Base-by-base conservation (phyloP, 768 basidiomycete genomes). In the Mycena polygramma region DNA sequence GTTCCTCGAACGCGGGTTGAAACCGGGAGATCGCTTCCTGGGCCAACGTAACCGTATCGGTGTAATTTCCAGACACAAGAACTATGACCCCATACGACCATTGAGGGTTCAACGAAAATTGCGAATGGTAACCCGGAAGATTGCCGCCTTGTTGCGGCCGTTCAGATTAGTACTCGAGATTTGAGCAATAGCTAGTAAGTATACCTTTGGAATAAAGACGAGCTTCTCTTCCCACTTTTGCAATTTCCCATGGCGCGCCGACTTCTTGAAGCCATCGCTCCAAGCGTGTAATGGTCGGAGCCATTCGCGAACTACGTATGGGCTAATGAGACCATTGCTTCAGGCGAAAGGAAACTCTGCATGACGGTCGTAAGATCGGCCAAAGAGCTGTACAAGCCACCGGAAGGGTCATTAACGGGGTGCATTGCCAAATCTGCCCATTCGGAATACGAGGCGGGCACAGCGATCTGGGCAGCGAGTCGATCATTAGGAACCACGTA, bases 381-480 rank as follows among this genome's bases (percentile, higher is more conserved):
- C 14, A 89, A 77, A 0, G 87, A 88, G 68, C 83, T 82, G 72
- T 85, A 86, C 69, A 90, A 88, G 2, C 87, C 88, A 3, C 83
- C 88, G 3, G 84, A 74, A 4, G 87, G 80, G 66, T 87, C 86
- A 69, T 75, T 75, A 0, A 80, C 74, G 57, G 84, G 83, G 20
- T 75, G 66, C 66, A 87, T 81, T 59, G 81, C 79, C 15, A 75
- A 73, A 62, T 87, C 85, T 2, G 83, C 82, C 70, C 79, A 80
- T 24, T 74, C 71, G 14, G 84, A 74, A 63, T 79, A 67, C 3
- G 81, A 53, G 6, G 81, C 79, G 7, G 86, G 77, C 4, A 88
- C 80, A 4, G 85, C 86, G 24, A 89, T 71, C 17, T 80, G 73
- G 11, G 75, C 75, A 0, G 76, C 73, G 45, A 80, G 73, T 11